Evolutionary conservation across 805 yeast species (phyloP), one percentile per base, ranked within the genome.

Genomic region (Candida argentea): DNA sequence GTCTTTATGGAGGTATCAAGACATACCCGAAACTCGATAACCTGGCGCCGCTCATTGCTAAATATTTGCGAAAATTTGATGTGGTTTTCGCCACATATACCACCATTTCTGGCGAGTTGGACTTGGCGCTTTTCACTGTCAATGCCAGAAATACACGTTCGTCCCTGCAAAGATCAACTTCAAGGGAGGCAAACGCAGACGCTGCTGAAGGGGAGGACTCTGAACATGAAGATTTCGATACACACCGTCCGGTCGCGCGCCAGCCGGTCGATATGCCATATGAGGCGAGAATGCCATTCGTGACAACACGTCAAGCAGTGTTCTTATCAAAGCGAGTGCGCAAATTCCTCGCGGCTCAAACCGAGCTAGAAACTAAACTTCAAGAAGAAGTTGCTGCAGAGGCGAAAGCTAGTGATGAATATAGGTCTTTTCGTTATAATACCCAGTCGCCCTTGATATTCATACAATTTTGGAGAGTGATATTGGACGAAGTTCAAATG

Each of bases 401-500:
- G 34, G 27, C 28, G 5, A 32, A 49, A 20, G 61, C 59, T 2
- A 46, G 52, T 3, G 36, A 43, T 12, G 37, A 40, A 6, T 46
- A 50, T 24, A 35, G 34, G 9, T 35, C 32, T 14, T 35, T 40
- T 31, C n/a, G n/a, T n/a, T 18, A 18, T 10, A 80, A 76, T 40
- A 76, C 78, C 43, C 74, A 84, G 2, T 84, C 95, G 0, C 95
- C 96, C 0, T 56, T 91, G 14, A 79, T 85, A 53, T 56, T 80
- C 24, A 52, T 81, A 7, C 85, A 89, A 40, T 91, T 89, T 51
- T 84, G 93, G 85, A 63, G 98, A 30, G 81, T 91, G 2, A 70
- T 89, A 0, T 55, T 91, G 21, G 98, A 91, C 56, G 98, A 91
- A 50, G 97, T 84, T 2, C 98, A 91, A 53, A 82, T 87, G 87